These are phyloP conservation scores for Epichloe sp. DNA, from an alignment of 2,329 filamentous ascomycete genomes.

Conservation along the genomic window DNA sequence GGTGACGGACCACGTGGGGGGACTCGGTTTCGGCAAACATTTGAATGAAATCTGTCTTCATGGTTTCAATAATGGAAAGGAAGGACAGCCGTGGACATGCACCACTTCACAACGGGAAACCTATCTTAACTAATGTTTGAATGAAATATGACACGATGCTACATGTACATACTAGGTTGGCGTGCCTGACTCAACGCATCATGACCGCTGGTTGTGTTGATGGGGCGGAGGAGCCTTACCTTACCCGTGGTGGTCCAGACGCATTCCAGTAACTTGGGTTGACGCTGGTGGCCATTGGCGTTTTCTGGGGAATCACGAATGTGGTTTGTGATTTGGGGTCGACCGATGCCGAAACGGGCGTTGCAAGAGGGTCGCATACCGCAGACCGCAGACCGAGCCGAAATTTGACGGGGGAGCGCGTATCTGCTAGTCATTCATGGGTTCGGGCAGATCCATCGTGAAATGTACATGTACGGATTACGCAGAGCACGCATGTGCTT, in stretches of 20 bases:
- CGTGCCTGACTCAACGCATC: neutral
- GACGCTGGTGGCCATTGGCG: neutral
- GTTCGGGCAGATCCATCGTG: too few relatives aligned
- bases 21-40: too few relatives aligned
- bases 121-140: too few relatives aligned
- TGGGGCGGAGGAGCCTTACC: neutral
- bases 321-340: neutral
- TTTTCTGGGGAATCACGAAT: neutral
- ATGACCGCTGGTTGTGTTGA: neutral
- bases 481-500: neutral
- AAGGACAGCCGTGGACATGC: neutral
- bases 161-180: too few relatives aligned
- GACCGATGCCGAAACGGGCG: neutral
- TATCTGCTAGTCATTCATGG: neutral
- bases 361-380: neutral
- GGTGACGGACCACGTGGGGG: neutral
- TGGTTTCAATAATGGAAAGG: neutral
- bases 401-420: neutral
- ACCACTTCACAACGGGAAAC: too few relatives aligned
- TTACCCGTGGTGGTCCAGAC: neutral
- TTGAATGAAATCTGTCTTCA: too few relatives aligned
- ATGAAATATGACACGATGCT: too few relatives aligned
- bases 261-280: neutral
- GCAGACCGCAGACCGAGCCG: neutral
- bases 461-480: neutral